Evolutionary conservation across 305 asterid species (phyloP), one percentile per base, ranked within the genome.

Genomic region (Fraxinus baroniana): DNA sequence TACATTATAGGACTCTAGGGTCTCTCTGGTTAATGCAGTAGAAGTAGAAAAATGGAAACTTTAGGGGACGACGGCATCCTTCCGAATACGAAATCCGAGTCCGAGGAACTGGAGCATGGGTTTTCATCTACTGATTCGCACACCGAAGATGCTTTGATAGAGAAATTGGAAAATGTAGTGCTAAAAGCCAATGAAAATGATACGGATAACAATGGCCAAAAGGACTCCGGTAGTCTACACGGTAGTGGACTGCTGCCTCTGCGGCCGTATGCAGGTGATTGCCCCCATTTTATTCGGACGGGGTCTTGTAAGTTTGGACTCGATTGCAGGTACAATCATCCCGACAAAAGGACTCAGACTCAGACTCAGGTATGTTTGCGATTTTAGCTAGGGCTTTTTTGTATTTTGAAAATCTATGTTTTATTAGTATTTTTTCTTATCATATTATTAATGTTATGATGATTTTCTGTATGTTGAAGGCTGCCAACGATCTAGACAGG

Each of bases 251-350:
- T 36, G 71, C 80, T 81, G 35, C 89, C 90, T 68, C 82, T 88
- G 55, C 79, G 89, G 12, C 87, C 90, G 46, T 82, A 86, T 79
- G 87, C 87, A 24, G 86, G 75, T 2, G 89, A 88, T 44, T 86
- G 90, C 79, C 44, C 84, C 36, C 78, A 78, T 80, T 88, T 81
- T 85, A 33, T 86, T 9, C 85, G 84, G 49, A 88, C 85, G 24
- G 89, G 90, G 15, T 41, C 78, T 35, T 88, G 90, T 86, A 82
- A 82, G 71, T 88, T 77, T 80, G 89, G 86, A 30, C 30, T 36
- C 60, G 39, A n/a, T 32, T 88, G 87, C 84, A 80, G 78, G 80
- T 82, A 60, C 82, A 88, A 82, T 82, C 90, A 88, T 74, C 90
- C 89, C 1, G 72, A 74, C 7, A 84, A 18, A 64, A 79, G 37